Percentiles rank a stretch among this genome's conserved stretches.
phyloP scores from a whole-genome alignment of 768 basidiomycete genomes.

The Astraeus odoratus region DNA sequence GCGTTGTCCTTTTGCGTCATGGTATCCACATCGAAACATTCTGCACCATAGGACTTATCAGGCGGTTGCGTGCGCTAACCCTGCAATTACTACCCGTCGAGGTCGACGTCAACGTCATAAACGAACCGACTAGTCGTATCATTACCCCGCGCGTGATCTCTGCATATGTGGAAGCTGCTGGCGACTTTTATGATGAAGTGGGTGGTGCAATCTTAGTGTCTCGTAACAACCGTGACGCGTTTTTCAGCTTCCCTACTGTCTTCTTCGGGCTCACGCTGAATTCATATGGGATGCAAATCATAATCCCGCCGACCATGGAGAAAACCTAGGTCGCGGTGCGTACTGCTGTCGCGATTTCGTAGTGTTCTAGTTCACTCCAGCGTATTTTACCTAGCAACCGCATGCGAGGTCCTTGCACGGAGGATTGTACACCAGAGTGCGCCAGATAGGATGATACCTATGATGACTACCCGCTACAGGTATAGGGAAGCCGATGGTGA shows the following conservation, averaged over 20 bases:
- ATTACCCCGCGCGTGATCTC: slow-evolving; percentile 76
- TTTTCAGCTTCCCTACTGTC: slow-evolving; percentile 69
- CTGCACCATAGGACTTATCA: slow-evolving; percentile 59
- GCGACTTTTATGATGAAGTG: slow-evolving; percentile 83
- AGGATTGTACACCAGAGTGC: slow-evolving; percentile 67
- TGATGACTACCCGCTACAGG: slow-evolving; percentile 76
- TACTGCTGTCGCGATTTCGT: neutral
- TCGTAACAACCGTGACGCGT: neutral
- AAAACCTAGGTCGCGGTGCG: slow-evolving; percentile 75
- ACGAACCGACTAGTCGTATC: slow-evolving; percentile 72
- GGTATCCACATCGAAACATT: neutral
- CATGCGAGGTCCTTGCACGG: slow-evolving; percentile 82
- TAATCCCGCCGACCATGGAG: slow-evolving; percentile 81
- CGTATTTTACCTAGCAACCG: slow-evolving; percentile 44
- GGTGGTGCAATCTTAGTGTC: slow-evolving; percentile 18
- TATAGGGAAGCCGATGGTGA: slow-evolving; percentile 72
- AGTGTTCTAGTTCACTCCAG: neutral
- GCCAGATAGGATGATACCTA: slow-evolving; percentile 52
- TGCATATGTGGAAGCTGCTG: slow-evolving; percentile 74
- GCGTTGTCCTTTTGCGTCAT: slow-evolving; percentile 14
- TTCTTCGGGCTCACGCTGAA: slow-evolving; percentile 68
- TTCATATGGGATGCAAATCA: slow-evolving; percentile 79
- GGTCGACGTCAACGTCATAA: slow-evolving; percentile 59
- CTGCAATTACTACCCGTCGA: slow-evolving; percentile 73
- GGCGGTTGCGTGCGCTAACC: slow-evolving; percentile 71